Conservation (phyloP, 179 eudicot genomes). For the Corrigiola litoralis region DNA sequence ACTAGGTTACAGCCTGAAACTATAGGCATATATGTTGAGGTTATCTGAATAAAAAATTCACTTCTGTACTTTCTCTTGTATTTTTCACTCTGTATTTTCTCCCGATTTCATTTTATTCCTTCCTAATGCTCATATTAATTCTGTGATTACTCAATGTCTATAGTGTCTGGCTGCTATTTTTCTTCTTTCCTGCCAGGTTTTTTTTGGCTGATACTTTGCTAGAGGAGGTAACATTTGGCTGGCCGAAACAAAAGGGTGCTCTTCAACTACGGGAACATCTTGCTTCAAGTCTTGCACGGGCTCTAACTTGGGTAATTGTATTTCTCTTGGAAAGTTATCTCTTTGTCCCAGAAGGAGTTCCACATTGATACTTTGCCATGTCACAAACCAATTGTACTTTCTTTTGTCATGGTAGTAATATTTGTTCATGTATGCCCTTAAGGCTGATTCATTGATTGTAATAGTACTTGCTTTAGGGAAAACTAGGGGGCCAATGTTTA, state of each 20-base stretch:
- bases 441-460: too few relatives aligned
- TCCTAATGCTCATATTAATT: neutral
- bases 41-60: too few relatives aligned
- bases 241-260: constrained; percentile 78
- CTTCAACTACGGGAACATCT: constrained; percentile 57
- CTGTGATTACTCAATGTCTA: neutral
- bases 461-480: too few relatives aligned
- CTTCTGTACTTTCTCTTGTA: neutral
- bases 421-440: too few relatives aligned
- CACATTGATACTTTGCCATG: too few relatives aligned
- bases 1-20: neutral
- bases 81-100: neutral
- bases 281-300: constrained; percentile 72
- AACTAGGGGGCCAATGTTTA: too few relatives aligned
- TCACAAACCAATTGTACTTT: too few relatives aligned
- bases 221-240: constrained; percentile 86
- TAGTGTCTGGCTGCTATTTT: constrained; percentile 10
- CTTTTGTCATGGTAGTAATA: too few relatives aligned
- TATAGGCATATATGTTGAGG: neutral
- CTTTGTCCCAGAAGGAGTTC: too few relatives aligned
- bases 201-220: constrained; percentile 78
- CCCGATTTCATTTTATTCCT: neutral
- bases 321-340: too few relatives aligned
- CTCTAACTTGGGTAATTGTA: constrained; percentile 66
- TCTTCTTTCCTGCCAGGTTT: constrained; percentile 53